phyloP scores from a whole-genome alignment of 768 basidiomycete genomes.

The Exidia glandulosa region DNA sequence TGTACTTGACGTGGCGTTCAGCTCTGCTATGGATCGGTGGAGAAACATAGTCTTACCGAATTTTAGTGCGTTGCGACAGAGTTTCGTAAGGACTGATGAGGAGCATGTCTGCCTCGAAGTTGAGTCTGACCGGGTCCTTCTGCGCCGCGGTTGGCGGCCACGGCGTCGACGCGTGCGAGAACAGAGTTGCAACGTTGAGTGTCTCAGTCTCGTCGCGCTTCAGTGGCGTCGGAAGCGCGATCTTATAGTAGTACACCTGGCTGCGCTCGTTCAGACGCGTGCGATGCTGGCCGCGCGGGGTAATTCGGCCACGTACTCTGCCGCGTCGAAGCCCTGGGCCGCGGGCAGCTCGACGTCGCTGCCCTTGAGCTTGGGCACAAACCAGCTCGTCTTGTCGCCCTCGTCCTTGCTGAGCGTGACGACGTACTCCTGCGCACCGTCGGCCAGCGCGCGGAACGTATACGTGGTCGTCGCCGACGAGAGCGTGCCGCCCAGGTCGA shows the following conservation, averaged over 20 bases:
- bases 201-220: constrained; percentile 52
- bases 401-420: constrained; percentile 56
- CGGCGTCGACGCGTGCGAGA: constrained; percentile 67
- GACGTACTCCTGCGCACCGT: constrained; percentile 51
- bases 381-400: constrained; percentile 56
- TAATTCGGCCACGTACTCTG: constrained; percentile 34
- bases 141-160: constrained; percentile 68
- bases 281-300: neutral
- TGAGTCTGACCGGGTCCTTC: constrained; percentile 65
- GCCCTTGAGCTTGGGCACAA: constrained; percentile 75
- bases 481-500: constrained; percentile 83
- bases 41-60: constrained; percentile 45
- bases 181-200: constrained; percentile 67
- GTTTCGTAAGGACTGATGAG: constrained; percentile 79
- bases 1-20: constrained; percentile 36
- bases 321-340: constrained; percentile 35
- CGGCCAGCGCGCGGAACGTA: constrained; percentile 61
- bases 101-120: constrained; percentile 67
- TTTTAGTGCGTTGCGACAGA: constrained; percentile 72
- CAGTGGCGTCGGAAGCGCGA: constrained; percentile 52
- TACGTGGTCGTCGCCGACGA: constrained; percentile 86
- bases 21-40: neutral
- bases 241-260: constrained; percentile 42
- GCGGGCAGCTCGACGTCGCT: constrained; percentile 41
- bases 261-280: constrained; percentile 11